Percentiles rank a stretch among this genome's conserved stretches.
phyloP scores from a whole-genome alignment of 208 protist genomes.

The Perkinsela sp. region DNA sequence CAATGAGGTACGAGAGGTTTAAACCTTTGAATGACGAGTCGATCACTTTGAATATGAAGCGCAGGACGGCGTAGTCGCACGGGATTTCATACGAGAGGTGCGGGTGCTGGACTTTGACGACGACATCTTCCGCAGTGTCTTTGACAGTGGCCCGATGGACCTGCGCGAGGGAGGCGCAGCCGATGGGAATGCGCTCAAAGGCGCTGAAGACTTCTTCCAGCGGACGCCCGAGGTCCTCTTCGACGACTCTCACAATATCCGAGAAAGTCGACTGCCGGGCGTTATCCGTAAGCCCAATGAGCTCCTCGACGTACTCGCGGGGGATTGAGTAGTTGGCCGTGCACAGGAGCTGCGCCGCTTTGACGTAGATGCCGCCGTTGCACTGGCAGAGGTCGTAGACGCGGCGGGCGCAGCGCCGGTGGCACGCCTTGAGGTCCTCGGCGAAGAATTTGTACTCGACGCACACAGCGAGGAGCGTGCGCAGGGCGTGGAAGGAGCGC shows the following conservation, averaged over 20 bases:
- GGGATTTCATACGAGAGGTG: constrained; percentile 28
- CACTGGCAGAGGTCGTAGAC: constrained; percentile 35
- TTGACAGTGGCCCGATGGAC: constrained; percentile 40
- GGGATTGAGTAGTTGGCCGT: constrained; percentile 73
- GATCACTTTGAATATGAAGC: constrained; percentile 20
- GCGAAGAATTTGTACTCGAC: not conserved
- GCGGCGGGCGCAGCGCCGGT: constrained; percentile 28
- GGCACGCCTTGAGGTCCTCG: constrained; percentile 3
- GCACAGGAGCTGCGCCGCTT: constrained; percentile 72
- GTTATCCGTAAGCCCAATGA: constrained; percentile 17
- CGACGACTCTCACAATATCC: constrained; percentile 10
- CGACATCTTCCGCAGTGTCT: constrained; percentile 17
- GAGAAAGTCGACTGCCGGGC: constrained; percentile 5
- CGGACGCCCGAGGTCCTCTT: constrained; percentile 17
- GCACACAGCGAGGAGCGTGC: not conserved
- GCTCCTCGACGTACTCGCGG: constrained; percentile 23
- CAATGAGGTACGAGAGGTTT: not conserved
- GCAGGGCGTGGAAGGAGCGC: not conserved
- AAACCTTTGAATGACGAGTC: constrained; percentile 21
- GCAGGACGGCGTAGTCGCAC: constrained; percentile 44
- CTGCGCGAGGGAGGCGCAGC: constrained; percentile 76
- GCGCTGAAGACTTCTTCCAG: constrained; percentile 39
- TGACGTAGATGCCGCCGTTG: constrained; percentile 75
- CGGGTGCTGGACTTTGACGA: constrained; percentile 76
- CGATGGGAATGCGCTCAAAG: constrained; percentile 62